phyloP scores from a whole-genome alignment of 805 yeast species.

The Barnettozyma botsteinii region DNA sequence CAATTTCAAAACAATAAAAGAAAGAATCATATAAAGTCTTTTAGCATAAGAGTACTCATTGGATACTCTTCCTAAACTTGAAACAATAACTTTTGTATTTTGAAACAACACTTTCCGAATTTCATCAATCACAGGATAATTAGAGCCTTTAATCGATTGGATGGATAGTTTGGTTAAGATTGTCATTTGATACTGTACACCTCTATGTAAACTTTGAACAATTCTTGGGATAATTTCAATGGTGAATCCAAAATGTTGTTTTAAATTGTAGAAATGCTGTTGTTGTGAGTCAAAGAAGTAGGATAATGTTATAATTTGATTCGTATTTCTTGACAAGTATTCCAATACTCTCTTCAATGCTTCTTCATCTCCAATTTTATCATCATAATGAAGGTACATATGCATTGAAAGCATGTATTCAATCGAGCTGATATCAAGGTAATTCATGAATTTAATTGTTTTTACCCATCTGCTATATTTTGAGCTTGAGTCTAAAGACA shows the following conservation, averaged over 20 bases:
- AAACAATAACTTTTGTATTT: conserved; percentile 7
- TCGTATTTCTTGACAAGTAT: not conserved
- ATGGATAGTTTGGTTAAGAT: conserved; percentile 3
- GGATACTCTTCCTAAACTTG: conserved; percentile 4
- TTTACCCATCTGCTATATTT: conserved; percentile 4
- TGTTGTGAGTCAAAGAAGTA: conserved; percentile 7
- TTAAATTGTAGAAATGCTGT: conserved; percentile 4
- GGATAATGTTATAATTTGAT: conserved; percentile 1
- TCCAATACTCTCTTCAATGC: not conserved
- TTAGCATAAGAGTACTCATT: conserved; percentile 7
- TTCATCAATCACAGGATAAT: not conserved
- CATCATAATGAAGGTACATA: conserved; percentile 4
- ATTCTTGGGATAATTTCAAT: conserved; percentile 9
- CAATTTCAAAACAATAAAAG: conserved; percentile 3
- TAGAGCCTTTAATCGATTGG: not conserved
- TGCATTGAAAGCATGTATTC: conserved; percentile 4
- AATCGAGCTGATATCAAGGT: conserved; percentile 1
- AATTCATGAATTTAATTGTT: conserved; percentile 1
- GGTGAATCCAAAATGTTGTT: conserved; percentile 7
- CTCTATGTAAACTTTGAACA: conserved; percentile 6
- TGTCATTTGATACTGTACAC: conserved; percentile 5
- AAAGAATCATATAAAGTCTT: conserved; percentile 7
- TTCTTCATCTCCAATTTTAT: not conserved
- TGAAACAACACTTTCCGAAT: not conserved
- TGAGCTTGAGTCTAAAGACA: conserved; percentile 1